Conservation (phyloP, 768 basidiomycete genomes). For the Clathrus columnatus region DNA sequence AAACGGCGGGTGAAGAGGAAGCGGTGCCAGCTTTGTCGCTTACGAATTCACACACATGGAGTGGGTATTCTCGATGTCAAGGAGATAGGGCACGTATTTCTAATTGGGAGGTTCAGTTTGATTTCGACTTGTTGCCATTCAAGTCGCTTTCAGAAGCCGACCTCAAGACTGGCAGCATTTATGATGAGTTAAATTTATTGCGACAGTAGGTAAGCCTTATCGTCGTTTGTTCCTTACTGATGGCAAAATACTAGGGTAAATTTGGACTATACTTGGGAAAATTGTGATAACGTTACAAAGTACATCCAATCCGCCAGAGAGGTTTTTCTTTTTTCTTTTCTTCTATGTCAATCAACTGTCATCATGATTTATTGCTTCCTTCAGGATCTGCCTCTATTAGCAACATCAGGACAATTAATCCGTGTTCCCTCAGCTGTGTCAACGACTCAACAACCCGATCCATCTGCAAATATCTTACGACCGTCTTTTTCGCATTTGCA, state of each 20-base stretch:
- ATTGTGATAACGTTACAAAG: not conserved
- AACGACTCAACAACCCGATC: not conserved
- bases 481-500: not conserved
- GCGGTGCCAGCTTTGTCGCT: not conserved
- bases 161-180: too few relatives aligned
- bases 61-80: not conserved
- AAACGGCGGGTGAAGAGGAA: not conserved
- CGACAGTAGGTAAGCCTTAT: not conserved
- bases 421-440: not conserved
- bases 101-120: not conserved
- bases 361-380: not conserved
- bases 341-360: too few relatives aligned
- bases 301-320: not conserved
- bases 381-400: not conserved
- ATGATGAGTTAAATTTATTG: not conserved
- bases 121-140: not conserved
- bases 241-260: not conserved
- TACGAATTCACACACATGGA: too few relatives aligned
- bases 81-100: not conserved
- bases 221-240: not conserved
- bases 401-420: not conserved
- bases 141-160: not conserved
- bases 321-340: not conserved
- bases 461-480: not conserved
- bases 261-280: not conserved